These are phyloP conservation scores for Tetracladium setigerum DNA, from an alignment of 495 filamentous ascomycete species.

Conservation along the genomic window DNA sequence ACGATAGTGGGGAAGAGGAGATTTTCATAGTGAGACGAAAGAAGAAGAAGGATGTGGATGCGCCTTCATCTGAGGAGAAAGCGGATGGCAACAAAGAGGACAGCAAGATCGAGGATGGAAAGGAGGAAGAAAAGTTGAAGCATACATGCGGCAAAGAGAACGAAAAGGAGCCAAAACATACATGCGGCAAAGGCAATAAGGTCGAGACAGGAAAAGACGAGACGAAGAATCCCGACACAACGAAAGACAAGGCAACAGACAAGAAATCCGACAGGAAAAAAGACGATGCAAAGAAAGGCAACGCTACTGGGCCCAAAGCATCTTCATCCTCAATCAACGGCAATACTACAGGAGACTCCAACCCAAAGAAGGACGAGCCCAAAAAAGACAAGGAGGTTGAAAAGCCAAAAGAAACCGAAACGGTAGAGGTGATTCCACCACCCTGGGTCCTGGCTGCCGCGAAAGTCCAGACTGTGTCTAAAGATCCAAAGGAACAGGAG, in stretches of 20 bases:
- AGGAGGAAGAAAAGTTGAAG: conserved; percentile 5
- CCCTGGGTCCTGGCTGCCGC: no score
- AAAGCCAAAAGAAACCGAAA: no score
- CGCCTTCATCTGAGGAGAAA: background rate
- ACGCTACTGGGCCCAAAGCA: no score
- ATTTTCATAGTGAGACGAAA: background rate
- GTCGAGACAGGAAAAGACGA: background rate
- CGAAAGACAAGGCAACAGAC: background rate
- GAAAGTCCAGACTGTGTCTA: no score
- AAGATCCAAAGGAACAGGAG: no score
- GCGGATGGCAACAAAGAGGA: background rate
- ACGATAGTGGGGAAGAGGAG: background rate
- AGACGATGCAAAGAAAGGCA: background rate
- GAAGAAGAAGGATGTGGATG: conserved; percentile 1
- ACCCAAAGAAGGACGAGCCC: no score
- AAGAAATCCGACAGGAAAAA: background rate
- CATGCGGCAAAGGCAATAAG: conserved; percentile 2
- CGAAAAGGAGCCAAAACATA: background rate
- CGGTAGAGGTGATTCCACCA: no score
- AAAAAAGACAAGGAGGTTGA: no score
- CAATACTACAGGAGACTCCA: no score
- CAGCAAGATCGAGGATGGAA: background rate
- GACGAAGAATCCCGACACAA: background rate
- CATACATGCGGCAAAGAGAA: conserved; percentile 1
- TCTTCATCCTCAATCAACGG: no score